phyloP scores from a whole-genome alignment of 2,329 filamentous ascomycete species.

The Neonectria magnoliae region DNA sequence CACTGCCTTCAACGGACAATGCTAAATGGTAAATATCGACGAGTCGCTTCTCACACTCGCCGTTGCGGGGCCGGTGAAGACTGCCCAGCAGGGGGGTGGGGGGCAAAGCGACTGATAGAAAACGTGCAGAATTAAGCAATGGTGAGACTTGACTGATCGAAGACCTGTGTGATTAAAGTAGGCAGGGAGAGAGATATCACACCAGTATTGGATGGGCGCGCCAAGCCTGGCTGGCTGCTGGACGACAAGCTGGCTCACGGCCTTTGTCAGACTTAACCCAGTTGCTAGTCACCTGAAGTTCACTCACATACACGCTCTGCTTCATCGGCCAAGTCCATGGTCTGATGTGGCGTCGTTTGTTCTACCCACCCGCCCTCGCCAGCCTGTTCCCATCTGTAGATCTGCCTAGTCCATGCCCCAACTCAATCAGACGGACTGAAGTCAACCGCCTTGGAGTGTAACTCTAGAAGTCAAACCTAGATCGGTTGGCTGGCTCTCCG shows the following conservation, averaged over 20 bases:
- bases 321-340: constrained; percentile 25
- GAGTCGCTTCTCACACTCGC: constrained; percentile 13
- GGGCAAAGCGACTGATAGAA: constrained; percentile 7
- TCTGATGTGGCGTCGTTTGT: constrained; percentile 28
- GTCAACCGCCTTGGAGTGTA: not conserved
- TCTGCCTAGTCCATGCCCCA: constrained; percentile 9
- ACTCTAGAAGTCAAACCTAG: constrained; percentile 7
- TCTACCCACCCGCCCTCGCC: constrained; percentile 20
- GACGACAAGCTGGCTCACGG: not conserved
- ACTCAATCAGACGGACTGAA: not conserved
- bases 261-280: constrained; percentile 17
- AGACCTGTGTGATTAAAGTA: not conserved
- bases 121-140: not conserved
- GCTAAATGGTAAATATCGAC: constrained; percentile 12
- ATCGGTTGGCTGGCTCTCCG: not conserved
- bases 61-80: constrained; percentile 12
- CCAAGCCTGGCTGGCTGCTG: not conserved
- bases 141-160: constrained; percentile 7
- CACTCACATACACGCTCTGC: constrained; percentile 2
- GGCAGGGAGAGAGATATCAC: not conserved
- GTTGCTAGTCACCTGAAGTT: not conserved
- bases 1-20: not conserved
- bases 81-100: not conserved
- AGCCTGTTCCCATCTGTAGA: constrained; percentile 12
- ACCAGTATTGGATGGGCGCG: not conserved